Base-by-base conservation (phyloP, 2,329 filamentous ascomycete species). In the Zasmidium citrigriseum region DNA sequence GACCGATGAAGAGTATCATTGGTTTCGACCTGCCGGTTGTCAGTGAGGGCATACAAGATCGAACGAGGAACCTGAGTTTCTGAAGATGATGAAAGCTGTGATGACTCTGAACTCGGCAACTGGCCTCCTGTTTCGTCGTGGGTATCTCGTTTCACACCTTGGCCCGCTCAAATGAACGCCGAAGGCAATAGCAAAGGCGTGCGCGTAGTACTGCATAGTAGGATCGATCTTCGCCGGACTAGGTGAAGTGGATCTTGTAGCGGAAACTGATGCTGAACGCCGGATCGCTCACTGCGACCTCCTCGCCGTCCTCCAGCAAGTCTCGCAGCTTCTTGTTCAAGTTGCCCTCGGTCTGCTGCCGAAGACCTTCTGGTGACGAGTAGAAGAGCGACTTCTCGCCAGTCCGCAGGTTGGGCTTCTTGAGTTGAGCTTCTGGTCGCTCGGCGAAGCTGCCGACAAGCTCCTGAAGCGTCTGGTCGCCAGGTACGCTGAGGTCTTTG, bases 201-300 rank as follows among this genome's bases (percentile, higher is more conserved):
- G n/a, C 27, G 14, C 27, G 27, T 14, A 34, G 34, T 9, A 4
- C 12, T n/a, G 4, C 4, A 41, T 41, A n/a, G 34, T 41, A n/a
- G 4, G 16, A 4, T 9, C 34, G 18, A n/a, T 4, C 5, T 11
- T n/a, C 5, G 5, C 18, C 12, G 4, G 14, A 16, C 47, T 50
- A 66, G 20, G 44, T 48, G 22, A 66, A 68, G 20, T 59, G 71
- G 57, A 86, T 69, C 67, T 81, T 82, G 73, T 82, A 88, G 64
- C 83, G 82, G 76, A 86, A 87, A 71, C 89, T 85, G 23, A 90
- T 87, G 5, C 50, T 57, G 72, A 96, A 95, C 1, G 91, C 90
- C n/a, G 91, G 89, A 74, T 98, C 93, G 16, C 91, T 93, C 48
- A 99, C 89, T n/a, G 87, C 91, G 49, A 99, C 83, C 75, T 97